Base-by-base conservation (phyloP, 768 basidiomycete genomes). In the Amanita thiersii region DNA sequence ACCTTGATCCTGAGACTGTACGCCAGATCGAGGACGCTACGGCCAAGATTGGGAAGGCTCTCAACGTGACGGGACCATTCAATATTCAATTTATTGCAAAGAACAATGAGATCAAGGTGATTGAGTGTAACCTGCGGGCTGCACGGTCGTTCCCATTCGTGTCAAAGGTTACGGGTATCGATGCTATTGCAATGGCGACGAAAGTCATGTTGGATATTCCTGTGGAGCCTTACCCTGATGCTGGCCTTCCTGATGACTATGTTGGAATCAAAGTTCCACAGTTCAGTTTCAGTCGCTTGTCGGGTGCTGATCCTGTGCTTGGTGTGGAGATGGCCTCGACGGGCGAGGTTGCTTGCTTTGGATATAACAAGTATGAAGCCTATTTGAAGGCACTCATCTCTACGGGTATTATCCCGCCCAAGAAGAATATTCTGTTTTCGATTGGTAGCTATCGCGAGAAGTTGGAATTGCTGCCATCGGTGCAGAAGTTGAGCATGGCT, bases 241-340 rank as follows among this genome's bases (percentile, higher is more conserved):
- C 79, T 45, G 85, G 83, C 40, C 72, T 98, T 49, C 91, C 96
- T 3, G 56, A 76, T 26, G 89, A 97, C 58, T 99, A 98, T 57
- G 96, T 99, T 46, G 96, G 94, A 43, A 85, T 99, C 64, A 99
- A 99, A 69, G 94, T 96, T 2, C 92, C 96, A n/a, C 96, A 99
- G 61, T 99, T 98, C 79, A 92, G 88, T 53, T 99, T 98, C 66
- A 91, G 87, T 53, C 81, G 96, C 31, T 66, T 99, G 25, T 93
- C 90, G 14, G 96, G 96, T 18, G 96, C 96, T 14, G 96, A 99
- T 59, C 96, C 96, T 14, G 85, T 98, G 5, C 76, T 97, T 9
- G 94, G 96, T 54, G 94, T 98, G 31, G 96, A 99, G 69, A 99
- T 99, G 96, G 96, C 96, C 11, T 98, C 96, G 12, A 99, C 94